Percentiles rank a stretch among this genome's conserved stretches.
Evolutionary conservation across 2,329 filamentous ascomycete species (phyloP).

Genomic region (Amphichorda felina): DNA sequence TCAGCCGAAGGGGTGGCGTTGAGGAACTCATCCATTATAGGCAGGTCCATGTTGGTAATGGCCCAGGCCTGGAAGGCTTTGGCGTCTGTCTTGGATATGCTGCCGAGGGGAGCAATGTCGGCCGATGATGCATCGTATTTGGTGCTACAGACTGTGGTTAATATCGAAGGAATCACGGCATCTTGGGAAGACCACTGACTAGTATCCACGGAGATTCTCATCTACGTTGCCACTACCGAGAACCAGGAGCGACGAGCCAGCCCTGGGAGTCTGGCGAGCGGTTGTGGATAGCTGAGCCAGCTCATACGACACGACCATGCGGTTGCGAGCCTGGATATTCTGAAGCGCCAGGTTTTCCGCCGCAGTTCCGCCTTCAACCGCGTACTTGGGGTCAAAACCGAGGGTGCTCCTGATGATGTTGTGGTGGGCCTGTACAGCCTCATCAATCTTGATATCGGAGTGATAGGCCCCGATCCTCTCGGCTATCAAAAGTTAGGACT

Average conservation of each 20-base stretch:
- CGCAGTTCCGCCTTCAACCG: slow-evolving; percentile 41
- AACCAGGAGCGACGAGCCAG: slow-evolving; percentile 46
- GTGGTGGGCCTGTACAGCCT: slow-evolving; percentile 39
- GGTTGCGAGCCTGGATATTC: slow-evolving; percentile 53
- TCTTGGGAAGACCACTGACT: slow-evolving; percentile 1
- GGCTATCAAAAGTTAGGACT: neutral
- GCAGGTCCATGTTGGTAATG: slow-evolving; percentile 41
- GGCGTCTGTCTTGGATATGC: slow-evolving; percentile 48
- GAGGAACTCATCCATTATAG: slow-evolving; percentile 52
- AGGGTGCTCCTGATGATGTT: slow-evolving; percentile 13
- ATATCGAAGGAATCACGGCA: neutral
- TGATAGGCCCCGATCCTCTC: slow-evolving; percentile 6
- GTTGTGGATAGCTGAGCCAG: slow-evolving; percentile 51
- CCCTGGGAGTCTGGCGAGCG: slow-evolving; percentile 36
- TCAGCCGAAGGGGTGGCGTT: slow-evolving; percentile 44
- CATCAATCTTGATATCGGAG: slow-evolving; percentile 6
- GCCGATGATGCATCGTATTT: slow-evolving; percentile 10
- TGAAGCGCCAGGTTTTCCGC: slow-evolving; percentile 53
- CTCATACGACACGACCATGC: slow-evolving; percentile 51
- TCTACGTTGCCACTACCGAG: slow-evolving; percentile 26
- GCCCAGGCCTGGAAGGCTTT: slow-evolving; percentile 53
- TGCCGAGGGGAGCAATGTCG: slow-evolving; percentile 10
- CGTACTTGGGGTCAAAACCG: slow-evolving; percentile 21
- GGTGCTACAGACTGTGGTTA: slow-evolving; percentile 14
- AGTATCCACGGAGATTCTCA: slow-evolving; percentile 5